Percentiles rank a stretch among this genome's conserved stretches.
These are phyloP conservation scores for Colletotrichum graminicola DNA, from an alignment of 2,329 filamentous ascomycete species.

Conservation along the genomic window DNA sequence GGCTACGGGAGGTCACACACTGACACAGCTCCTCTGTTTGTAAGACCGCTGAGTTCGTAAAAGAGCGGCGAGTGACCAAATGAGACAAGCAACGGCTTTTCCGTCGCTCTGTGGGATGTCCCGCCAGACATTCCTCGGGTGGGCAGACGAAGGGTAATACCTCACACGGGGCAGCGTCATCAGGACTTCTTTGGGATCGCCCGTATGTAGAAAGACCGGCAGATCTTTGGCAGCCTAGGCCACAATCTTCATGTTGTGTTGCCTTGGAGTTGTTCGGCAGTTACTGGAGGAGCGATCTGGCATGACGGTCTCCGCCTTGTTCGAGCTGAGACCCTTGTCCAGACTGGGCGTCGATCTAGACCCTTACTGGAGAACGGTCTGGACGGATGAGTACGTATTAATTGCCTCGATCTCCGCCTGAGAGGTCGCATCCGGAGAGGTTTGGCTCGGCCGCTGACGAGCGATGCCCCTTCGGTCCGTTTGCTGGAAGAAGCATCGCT, in stretches of 20 bases:
- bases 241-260: background rate
- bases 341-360: conserved; percentile 23
- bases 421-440: conserved; percentile 14
- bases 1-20: conserved; percentile 11
- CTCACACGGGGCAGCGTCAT: background rate
- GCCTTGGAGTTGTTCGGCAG: background rate
- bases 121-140: background rate
- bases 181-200: background rate
- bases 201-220: background rate
- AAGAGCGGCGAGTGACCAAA: background rate
- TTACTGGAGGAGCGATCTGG: background rate
- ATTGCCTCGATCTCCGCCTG: background rate
- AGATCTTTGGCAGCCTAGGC: background rate
- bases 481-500: background rate
- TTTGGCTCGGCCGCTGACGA: background rate
- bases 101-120: background rate
- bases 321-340: conserved; percentile 31
- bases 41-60: background rate
- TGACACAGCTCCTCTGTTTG: conserved; percentile 28
- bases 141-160: background rate
- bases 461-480: conserved; percentile 1
- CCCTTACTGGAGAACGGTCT: conserved; percentile 13
- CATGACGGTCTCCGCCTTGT: background rate
- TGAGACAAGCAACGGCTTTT: conserved; percentile 17
- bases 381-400: conserved; percentile 2